These are phyloP conservation scores for Tolypocladium inflatum DNA, from an alignment of 2,329 filamentous ascomycete species.

Conservation along the genomic window DNA sequence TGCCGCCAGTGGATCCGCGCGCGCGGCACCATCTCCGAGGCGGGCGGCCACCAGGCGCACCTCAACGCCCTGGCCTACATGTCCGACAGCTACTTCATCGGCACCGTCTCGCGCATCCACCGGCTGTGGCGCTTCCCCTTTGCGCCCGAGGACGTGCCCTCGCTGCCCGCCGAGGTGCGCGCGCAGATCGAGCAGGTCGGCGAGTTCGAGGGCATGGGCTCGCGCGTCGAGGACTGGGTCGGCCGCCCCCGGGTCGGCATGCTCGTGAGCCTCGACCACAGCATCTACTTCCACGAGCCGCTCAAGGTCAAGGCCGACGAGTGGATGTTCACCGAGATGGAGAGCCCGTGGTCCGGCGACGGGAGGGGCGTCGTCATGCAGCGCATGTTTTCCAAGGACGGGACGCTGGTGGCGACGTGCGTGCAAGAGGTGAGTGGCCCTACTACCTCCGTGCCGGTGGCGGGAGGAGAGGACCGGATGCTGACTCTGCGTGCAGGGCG, in stretches of 20 bases:
- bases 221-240: slow-evolving; percentile 35
- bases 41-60: slow-evolving; percentile 71
- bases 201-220: slow-evolving; percentile 31
- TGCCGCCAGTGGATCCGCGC: slow-evolving; percentile 68
- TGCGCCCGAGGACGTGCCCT: slow-evolving; percentile 41
- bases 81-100: slow-evolving; percentile 88
- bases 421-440: slow-evolving; percentile 58
- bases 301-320: slow-evolving; percentile 50
- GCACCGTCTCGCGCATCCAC: slow-evolving; percentile 74
- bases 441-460: background rate
- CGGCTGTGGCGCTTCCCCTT: slow-evolving; percentile 65
- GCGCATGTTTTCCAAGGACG: slow-evolving; percentile 62
- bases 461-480: background rate
- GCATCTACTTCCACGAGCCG: slow-evolving; percentile 59
- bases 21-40: slow-evolving; percentile 61
- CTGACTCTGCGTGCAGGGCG: slow-evolving; percentile 25
- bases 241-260: slow-evolving; percentile 60
- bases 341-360: slow-evolving; percentile 71
- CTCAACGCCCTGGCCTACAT: slow-evolving; percentile 86
- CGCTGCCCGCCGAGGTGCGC: slow-evolving; percentile 31
- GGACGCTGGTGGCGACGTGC: slow-evolving; percentile 67
- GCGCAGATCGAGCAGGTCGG: slow-evolving; percentile 27
- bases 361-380: slow-evolving; percentile 68
- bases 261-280: slow-evolving; percentile 76
- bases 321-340: slow-evolving; percentile 75